Evolutionary conservation across 495 filamentous ascomycete genomes (phyloP).

Genomic region (Rhizodiscina lignyota): DNA sequence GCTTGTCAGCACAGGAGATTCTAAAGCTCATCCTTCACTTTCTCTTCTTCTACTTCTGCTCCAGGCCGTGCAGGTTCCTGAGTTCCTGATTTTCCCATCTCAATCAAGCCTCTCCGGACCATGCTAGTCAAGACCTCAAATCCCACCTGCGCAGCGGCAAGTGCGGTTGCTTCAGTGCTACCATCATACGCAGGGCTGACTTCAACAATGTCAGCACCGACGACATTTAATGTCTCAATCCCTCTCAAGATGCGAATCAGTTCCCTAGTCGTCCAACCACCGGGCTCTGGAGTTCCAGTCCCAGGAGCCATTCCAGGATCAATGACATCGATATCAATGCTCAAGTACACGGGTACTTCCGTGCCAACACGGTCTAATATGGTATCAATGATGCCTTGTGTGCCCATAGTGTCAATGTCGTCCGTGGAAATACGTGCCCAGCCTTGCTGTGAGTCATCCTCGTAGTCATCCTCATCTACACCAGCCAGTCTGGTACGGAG

Average conservation of each 20-base stretch:
- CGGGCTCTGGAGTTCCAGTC: constrained; percentile 35
- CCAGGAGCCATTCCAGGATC: constrained; percentile 37
- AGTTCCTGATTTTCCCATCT: constrained; percentile 13
- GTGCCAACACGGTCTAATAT: constrained; percentile 29
- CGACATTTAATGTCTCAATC: constrained; percentile 28
- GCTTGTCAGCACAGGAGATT: no score
- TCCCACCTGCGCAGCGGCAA: constrained; percentile 32
- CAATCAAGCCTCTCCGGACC: constrained; percentile 22
- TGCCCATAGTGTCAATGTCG: constrained; percentile 32
- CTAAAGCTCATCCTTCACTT: no score
- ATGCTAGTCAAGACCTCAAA: constrained; percentile 27
- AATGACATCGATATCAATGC: constrained; percentile 36
- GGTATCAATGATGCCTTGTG: constrained; percentile 22
- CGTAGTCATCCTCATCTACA: constrained; percentile 47
- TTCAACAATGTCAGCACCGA: constrained; percentile 37
- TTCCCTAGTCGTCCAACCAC: constrained; percentile 35
- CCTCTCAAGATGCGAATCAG: constrained; percentile 30
- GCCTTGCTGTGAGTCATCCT: constrained; percentile 32
- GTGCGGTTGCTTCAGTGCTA: constrained; percentile 26
- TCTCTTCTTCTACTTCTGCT: no score
- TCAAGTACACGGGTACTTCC: constrained; percentile 23
- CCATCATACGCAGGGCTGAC: constrained; percentile 36
- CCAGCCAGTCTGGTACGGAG: constrained; percentile 57
- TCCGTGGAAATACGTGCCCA: constrained; percentile 29
- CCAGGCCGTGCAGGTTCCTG: no score